Conservation (phyloP, 2,329 filamentous ascomycete genomes). For the Penicillium thymicola region DNA sequence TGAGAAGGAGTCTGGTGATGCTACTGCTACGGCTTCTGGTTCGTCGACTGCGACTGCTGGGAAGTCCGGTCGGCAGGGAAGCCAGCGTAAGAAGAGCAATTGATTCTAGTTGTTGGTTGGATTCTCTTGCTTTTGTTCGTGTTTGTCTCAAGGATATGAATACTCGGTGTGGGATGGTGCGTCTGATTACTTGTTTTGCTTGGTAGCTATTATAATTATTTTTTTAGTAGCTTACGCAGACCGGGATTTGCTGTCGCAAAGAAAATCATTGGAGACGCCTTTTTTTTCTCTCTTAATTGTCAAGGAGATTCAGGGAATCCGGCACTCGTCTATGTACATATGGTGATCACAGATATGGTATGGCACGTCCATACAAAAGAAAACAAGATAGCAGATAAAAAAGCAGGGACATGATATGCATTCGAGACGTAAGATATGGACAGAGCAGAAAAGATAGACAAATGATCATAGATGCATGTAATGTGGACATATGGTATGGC, state of each 20-base stretch:
- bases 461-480: conserved; percentile 5
- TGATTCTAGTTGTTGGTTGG: conserved; percentile 1
- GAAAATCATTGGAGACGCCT: neutral
- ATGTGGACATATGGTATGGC: conserved; percentile 12
- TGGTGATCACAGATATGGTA: conserved; percentile 6
- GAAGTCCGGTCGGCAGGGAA: conserved; percentile 17
- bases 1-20: conserved; percentile 8
- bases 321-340: conserved; percentile 18
- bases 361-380: conserved; percentile 7
- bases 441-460: neutral
- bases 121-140: neutral
- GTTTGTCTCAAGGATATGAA: neutral
- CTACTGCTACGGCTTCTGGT: conserved; percentile 5
- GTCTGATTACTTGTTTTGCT: neutral
- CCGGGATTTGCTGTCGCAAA: neutral
- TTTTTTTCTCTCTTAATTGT: neutral
- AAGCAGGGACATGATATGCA: conserved; percentile 4
- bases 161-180: neutral
- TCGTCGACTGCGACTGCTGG: conserved; percentile 7
- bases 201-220: neutral
- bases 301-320: neutral
- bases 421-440: neutral
- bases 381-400: conserved; percentile 4
- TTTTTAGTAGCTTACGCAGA: neutral
- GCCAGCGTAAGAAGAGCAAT: conserved; percentile 28